These are phyloP conservation scores for Linnemannia hyalina DNA, from an alignment of 192 early-diverging fungal genomes.

Conservation along the genomic window DNA sequence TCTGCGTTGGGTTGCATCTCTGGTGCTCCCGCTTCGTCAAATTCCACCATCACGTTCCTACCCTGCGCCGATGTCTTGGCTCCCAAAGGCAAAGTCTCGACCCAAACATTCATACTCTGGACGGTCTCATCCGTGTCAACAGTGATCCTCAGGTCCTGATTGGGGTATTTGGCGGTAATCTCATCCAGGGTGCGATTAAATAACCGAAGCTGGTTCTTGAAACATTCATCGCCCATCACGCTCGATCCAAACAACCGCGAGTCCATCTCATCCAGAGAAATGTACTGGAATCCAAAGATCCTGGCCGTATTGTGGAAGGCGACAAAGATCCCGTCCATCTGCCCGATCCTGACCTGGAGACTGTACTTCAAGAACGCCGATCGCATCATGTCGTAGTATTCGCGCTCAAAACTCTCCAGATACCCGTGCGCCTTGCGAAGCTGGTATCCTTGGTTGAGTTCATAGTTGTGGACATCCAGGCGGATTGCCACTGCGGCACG, in stretches of 20 bases:
- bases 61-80: conserved; percentile 19
- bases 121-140: conserved; percentile 54
- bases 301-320: conserved; percentile 91
- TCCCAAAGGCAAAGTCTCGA: conserved; percentile 51
- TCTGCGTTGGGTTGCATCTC: conserved; percentile 51
- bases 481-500: conserved; percentile 86
- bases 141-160: conserved; percentile 59
- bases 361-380: conserved; percentile 92
- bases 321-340: conserved; percentile 97
- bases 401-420: conserved; percentile 88
- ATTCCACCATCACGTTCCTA: neutral
- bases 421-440: conserved; percentile 76
- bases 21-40: conserved; percentile 46
- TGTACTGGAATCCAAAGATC: conserved; percentile 97
- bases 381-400: conserved; percentile 95
- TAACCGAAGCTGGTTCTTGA: conserved; percentile 72
- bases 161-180: conserved; percentile 68
- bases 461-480: conserved; percentile 83
- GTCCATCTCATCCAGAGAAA: conserved; percentile 89
- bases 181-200: conserved; percentile 76
- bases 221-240: conserved; percentile 77
- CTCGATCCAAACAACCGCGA: conserved; percentile 77
- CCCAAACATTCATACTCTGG: conserved; percentile 57
- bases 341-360: conserved; percentile 92
- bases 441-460: conserved; percentile 76